phyloP scores from a whole-genome alignment of 1,284 basidiomycete species.

The Pascua sp. region DNA sequence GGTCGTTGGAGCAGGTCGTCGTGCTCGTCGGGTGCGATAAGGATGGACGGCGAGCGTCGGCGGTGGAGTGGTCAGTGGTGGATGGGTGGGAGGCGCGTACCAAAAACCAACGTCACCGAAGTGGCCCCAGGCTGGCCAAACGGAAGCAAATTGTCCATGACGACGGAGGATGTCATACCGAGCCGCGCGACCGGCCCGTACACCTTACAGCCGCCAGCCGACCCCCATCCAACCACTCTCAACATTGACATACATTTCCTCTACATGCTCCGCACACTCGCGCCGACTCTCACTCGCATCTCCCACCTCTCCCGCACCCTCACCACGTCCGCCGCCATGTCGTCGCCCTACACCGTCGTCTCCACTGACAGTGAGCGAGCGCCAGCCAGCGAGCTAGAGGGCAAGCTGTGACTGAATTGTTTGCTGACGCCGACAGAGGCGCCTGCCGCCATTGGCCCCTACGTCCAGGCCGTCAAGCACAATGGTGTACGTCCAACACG shows the following conservation, averaged over 20 bases:
- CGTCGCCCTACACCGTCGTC: conserved; percentile 48
- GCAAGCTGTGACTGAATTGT: not conserved
- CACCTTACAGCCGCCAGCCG: not conserved
- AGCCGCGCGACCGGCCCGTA: not conserved
- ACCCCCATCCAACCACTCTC: not conserved
- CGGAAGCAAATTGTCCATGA: conserved; percentile 1
- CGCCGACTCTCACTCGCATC: not conserved
- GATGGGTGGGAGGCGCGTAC: not conserved
- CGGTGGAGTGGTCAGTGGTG: not conserved
- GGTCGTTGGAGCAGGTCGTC: conserved; percentile 4
- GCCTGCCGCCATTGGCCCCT: conserved; percentile 82
- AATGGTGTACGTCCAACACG: conserved; percentile 56
- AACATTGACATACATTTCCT: not conserved
- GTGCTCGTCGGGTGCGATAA: not conserved
- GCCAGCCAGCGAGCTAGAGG: no score
- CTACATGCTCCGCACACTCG: conserved; percentile 2
- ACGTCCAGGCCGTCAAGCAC: conserved; percentile 81
- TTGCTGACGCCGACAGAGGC: conserved; percentile 59
- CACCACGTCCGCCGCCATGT: conserved; percentile 18
- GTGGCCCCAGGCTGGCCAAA: not conserved
- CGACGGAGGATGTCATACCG: not conserved
- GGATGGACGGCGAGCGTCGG: not conserved
- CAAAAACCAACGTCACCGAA: not conserved
- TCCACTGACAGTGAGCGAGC: conserved; percentile 47
- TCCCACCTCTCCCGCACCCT: conserved; percentile 8